Conservation (phyloP, 768 basidiomycete species). For the Pleurotus citrinopileatus region DNA sequence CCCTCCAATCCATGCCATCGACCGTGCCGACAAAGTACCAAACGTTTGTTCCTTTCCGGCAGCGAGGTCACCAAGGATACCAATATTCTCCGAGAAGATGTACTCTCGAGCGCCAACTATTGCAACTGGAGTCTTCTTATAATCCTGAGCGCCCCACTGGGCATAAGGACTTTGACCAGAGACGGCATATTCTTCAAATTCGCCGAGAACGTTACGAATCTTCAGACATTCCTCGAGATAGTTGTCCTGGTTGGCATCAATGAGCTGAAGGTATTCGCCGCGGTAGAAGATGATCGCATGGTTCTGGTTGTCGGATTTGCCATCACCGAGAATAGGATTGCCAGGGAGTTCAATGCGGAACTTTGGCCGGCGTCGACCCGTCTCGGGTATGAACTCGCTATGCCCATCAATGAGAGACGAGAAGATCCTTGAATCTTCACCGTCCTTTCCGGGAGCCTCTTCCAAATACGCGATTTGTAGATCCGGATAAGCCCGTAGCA, state of each 20-base stretch:
- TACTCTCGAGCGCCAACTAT: constrained; percentile 99
- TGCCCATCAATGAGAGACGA: constrained; percentile 97
- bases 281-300: constrained; percentile 99
- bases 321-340: constrained; percentile 98
- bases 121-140: constrained; percentile 79
- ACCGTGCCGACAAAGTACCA: constrained; percentile 94
- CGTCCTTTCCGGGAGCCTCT: constrained; percentile 90
- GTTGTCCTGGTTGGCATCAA: constrained; percentile 99
- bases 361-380: constrained; percentile 87
- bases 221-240: constrained; percentile 99
- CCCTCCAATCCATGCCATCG: constrained; percentile 96
- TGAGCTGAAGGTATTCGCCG: constrained; percentile 98
- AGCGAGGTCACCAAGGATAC: constrained; percentile 96
- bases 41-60: constrained; percentile 99
- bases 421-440: constrained; percentile 93
- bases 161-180: constrained; percentile 91
- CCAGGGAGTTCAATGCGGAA: constrained; percentile 98
- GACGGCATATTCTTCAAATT: constrained; percentile 91
- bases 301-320: constrained; percentile 99
- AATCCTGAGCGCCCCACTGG: constrained; percentile 81
- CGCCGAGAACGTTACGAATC: constrained; percentile 96
- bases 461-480: constrained; percentile 98
- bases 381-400: constrained; percentile 90
- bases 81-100: constrained; percentile 99
- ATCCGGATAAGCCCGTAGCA: constrained; percentile 96